Evolutionary conservation across 1,139 yeast genomes (phyloP).

Genomic region (Debaryomyces nepalensis): DNA sequence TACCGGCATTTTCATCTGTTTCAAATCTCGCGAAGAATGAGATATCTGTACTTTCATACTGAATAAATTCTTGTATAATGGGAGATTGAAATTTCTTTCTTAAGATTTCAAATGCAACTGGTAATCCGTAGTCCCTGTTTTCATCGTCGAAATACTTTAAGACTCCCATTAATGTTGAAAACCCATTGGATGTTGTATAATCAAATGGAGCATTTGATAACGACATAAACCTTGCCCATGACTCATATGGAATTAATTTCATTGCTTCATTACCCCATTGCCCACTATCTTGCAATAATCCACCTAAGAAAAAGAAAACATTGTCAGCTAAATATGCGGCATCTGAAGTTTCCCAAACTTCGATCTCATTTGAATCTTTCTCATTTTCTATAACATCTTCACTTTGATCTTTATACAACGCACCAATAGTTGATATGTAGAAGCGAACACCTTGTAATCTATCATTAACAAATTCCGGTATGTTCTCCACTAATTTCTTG

Average conservation of each 20-base stretch:
- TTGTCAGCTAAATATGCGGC: conserved; percentile 53
- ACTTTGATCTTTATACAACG: conserved; percentile 43
- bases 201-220: conserved; percentile 64
- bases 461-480: conserved; percentile 28
- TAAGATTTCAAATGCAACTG: conserved; percentile 24
- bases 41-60: conserved; percentile 18
- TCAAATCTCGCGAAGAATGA: conserved; percentile 37
- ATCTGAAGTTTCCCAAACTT: conserved; percentile 57
- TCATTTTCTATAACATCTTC: conserved; percentile 47
- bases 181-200: conserved; percentile 57
- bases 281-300: conserved; percentile 51
- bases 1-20: conserved; percentile 33
- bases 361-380: conserved; percentile 41
- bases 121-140: conserved; percentile 54
- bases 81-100: conserved; percentile 20
- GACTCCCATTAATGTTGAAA: conserved; percentile 57
- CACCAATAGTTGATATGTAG: conserved; percentile 46
- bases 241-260: conserved; percentile 43
- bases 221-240: conserved; percentile 49
- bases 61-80: conserved; percentile 24
- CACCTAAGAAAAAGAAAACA: conserved; percentile 49
- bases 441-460: conserved; percentile 46
- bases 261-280: conserved; percentile 54
- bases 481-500: conserved; percentile 46
- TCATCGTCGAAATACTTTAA: conserved; percentile 62